Base-by-base conservation (phyloP, 2,329 filamentous ascomycete genomes). In the Calonectria hawksworthii region DNA sequence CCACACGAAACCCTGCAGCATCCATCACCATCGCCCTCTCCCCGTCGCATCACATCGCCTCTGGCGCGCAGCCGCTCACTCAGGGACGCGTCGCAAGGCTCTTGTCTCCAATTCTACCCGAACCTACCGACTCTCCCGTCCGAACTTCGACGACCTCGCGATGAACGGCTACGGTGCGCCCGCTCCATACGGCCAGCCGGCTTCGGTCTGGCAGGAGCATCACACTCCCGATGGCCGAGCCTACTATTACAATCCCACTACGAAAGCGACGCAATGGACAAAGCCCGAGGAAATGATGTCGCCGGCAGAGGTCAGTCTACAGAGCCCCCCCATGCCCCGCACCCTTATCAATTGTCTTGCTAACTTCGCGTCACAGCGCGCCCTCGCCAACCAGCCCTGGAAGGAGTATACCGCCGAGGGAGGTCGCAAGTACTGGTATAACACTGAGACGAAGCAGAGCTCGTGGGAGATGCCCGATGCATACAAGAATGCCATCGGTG, bases 391-490 rank as follows among this genome's bases (percentile, higher is more conserved):
- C 80, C 94, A 97, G 80, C 94, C 95, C 77, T 99, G 96, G 96
- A 97, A 96, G 82, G 95, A 98, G 85, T 97, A 98, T 83, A 95
- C 94, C 32, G 93, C 95, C 28, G 93, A 96, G 76, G 94, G 95
- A 77, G 97, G 96, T 61, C 93, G 93, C 81, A 95, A 96, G 83
- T 99, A 99, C 86, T 99, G 96, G 94, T 96, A 96, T 85, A 97
- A 99, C 85, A 94, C 93, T 41, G 94, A 98, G 85, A 96, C 95
- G 56, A 96, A 96, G 86, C 91, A 96, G 87, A 99, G 96, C 84
- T 95, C 94, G 38, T 99, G 97, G 97, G 94, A 96, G 82, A 96
- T 98, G 90, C 97, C 97, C 71, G 94, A 95, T 70, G 92, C 88
- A 76, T 96, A 96, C 86, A 95, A 94, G 83, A 90, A 90, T 80